Evolutionary conservation across 176 grass and related monocot genomes (phyloP).

Genomic region (Sorghum bicolor): DNA sequence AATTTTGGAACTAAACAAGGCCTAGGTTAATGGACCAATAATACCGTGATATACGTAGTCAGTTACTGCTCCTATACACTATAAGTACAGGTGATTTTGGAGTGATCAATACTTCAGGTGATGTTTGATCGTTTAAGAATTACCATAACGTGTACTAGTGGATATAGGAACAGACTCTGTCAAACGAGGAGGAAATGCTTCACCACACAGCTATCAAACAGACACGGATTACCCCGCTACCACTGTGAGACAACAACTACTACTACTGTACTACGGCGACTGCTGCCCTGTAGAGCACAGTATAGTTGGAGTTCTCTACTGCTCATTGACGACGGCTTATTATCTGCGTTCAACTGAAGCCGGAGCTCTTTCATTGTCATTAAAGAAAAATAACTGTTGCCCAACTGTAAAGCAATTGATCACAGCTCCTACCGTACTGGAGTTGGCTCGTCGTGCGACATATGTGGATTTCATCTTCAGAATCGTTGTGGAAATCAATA

Average conservation of each 20-base stretch:
- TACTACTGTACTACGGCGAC: not conserved
- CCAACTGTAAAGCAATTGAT: not conserved
- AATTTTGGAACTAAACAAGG: no score
- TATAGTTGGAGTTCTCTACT: not conserved
- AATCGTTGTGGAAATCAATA: no score
- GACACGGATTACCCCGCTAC: not conserved
- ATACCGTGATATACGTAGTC: no score
- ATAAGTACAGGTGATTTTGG: no score
- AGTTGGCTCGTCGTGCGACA: not conserved
- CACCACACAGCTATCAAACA: not conserved
- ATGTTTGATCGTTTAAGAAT: no score
- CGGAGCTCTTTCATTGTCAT: not conserved
- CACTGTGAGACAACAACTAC: not conserved
- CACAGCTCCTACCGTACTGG: not conserved
- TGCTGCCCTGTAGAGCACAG: not conserved
- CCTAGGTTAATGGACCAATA: no score
- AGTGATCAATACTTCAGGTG: no score
- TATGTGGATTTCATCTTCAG: no score
- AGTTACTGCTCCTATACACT: no score
- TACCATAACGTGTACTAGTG: no score
- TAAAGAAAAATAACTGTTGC: not conserved
- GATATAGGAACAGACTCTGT: no score
- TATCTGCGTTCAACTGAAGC: not conserved
- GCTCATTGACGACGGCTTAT: not conserved
- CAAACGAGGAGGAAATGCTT: not conserved